Percentiles rank a stretch among this genome's conserved stretches.
phyloP scores from a whole-genome alignment of 2,329 filamentous ascomycete genomes.

The Phaeosphaeria sp. region DNA sequence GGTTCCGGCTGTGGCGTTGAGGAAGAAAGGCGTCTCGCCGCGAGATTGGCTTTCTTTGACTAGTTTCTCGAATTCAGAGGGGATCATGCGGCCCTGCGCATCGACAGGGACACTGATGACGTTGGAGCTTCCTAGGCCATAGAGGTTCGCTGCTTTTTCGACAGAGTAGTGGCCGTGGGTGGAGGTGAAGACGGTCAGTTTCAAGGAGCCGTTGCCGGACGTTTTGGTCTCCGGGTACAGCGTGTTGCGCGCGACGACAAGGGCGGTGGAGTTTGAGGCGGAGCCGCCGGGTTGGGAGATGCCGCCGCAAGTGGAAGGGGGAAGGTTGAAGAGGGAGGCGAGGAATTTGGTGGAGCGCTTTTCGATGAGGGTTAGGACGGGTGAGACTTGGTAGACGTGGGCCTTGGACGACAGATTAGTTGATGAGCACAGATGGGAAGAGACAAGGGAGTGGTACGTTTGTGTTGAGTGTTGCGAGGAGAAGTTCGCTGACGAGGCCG shows the following conservation, averaged over 20 bases:
- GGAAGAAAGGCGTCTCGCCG: conserved; percentile 86
- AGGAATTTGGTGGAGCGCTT: conserved; percentile 78
- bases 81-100: conserved; percentile 71
- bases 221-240: conserved; percentile 81
- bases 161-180: conserved; percentile 93
- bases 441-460: conserved; percentile 63
- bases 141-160: conserved; percentile 91
- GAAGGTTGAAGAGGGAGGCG: conserved; percentile 68
- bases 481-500: conserved; percentile 82
- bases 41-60: conserved; percentile 67
- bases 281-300: conserved; percentile 81
- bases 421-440: not conserved
- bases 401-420: conserved; percentile 54
- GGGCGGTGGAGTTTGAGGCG: conserved; percentile 82
- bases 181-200: conserved; percentile 86
- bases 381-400: conserved; percentile 93
- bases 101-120: conserved; percentile 81
- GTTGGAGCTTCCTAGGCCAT: conserved; percentile 77
- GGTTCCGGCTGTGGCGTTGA: conserved; percentile 94
- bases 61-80: conserved; percentile 67
- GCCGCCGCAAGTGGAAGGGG: conserved; percentile 66
- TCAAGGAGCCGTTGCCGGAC: conserved; percentile 67
- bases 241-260: conserved; percentile 86
- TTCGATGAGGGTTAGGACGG: conserved; percentile 84
- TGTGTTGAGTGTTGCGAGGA: conserved; percentile 87